These are phyloP conservation scores for Capsaspora owczarzaki DNA, from an alignment of 78 protist species.

Conservation along the genomic window DNA sequence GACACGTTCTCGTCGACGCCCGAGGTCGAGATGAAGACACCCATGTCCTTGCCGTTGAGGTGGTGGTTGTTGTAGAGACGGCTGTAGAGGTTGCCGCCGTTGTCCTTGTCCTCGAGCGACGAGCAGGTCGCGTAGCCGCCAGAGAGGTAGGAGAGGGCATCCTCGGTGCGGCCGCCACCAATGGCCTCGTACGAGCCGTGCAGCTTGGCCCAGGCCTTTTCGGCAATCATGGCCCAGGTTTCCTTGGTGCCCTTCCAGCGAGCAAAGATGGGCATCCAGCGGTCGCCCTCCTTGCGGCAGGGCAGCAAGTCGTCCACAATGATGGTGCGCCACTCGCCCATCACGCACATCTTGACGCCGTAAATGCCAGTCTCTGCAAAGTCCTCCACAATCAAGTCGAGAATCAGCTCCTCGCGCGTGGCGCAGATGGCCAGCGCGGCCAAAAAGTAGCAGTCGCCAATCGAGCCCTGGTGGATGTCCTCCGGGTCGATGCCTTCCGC, in stretches of 20 bases:
- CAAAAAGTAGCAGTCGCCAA: conserved; percentile 66
- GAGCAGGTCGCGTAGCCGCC: too few species aligned
- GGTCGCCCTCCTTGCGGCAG: neutral
- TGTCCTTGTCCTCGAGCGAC: too few species aligned
- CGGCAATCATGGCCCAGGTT: neutral
- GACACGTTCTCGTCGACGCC: neutral
- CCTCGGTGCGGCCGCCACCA: neutral
- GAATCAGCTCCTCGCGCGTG: neutral
- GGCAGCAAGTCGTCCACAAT: conserved; percentile 35
- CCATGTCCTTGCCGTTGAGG: neutral
- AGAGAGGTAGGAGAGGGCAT: neutral
- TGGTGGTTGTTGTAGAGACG: neutral
- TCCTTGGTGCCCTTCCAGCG: neutral
- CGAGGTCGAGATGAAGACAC: neutral
- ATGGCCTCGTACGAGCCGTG: conserved; percentile 6
- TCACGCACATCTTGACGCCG: neutral
- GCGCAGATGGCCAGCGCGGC: conserved; percentile 28
- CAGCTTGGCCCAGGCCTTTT: conserved; percentile 31
- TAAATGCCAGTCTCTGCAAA: conserved; percentile 16
- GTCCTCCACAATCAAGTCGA: conserved; percentile 6
- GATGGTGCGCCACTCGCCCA: conserved; percentile 13
- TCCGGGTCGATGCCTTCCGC: neutral
- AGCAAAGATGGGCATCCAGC: neutral
- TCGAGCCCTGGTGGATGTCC: conserved; percentile 40
- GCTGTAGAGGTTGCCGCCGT: too few species aligned